Base-by-base conservation (phyloP, 2,329 filamentous ascomycete species). In the Fusarium subglutinans region DNA sequence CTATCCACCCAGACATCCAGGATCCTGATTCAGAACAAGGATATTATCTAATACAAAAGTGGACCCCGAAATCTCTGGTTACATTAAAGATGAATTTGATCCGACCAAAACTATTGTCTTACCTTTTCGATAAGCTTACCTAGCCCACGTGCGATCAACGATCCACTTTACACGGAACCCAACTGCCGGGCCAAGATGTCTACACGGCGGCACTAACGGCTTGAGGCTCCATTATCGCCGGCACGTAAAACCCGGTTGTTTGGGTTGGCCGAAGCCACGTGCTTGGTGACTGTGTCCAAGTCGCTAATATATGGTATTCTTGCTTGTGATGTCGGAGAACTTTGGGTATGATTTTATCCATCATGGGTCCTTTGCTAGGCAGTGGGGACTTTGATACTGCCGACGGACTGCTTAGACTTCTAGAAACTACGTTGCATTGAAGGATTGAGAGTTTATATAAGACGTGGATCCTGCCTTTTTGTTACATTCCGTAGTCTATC, bases 241-340 rank as follows among this genome's bases (percentile, higher is more conserved):
- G 56, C 56, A 51, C 18, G 4, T n/a, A 24, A 37, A 8, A 17
- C 40, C 44, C 35, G 35, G 7, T 8, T 17, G 11, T 12, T 10
- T 40, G 15, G 35, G 44, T 59, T 51, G 6, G 56, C 56, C 26
- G 44, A 59, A 15, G 26, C 44, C 56, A 59, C 56, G 56, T 59
- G 56, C 44, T 3, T 17, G 5, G 2, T 18, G 12, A 20, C 3
- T 17, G 22, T 38, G 4, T 17, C 6, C 35, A 18, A 40, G 33
- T 50, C 26, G 56, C 15, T 3, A 1, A 13, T 14, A 3, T 0
- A 9, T 15, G 5, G 4, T 2, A 14, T 30, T 18, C 8, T 28
- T 51, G 6, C 8, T 15, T 1, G 22, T 45, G 2, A 22, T 2
- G 4, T 51, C 56, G 56, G 44, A 20, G 8, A 51, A 59, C 35